Percentiles rank a stretch among this genome's conserved stretches.
Evolutionary conservation across 2,329 filamentous ascomycete genomes (phyloP).

Genomic region (Botryotinia narcissicola): DNA sequence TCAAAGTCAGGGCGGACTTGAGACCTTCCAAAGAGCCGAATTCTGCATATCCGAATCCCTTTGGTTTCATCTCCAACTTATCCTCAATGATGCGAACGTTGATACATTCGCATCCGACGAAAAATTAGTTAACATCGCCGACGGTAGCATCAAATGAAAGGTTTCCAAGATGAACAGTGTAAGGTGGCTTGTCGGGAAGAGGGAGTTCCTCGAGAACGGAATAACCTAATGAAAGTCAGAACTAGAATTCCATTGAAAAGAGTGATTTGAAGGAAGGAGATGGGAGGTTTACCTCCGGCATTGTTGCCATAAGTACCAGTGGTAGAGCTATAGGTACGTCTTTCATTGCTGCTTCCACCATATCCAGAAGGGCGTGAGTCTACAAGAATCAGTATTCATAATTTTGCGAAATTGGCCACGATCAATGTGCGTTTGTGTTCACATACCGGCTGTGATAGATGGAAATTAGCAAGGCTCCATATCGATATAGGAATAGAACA

Average conservation of each 20-base stretch:
- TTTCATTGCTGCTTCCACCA: slow-evolving; percentile 31
- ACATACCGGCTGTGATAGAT: slow-evolving; percentile 37
- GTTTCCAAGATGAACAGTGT: slow-evolving; percentile 93
- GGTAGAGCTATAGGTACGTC: slow-evolving; percentile 37
- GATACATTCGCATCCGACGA: slow-evolving; percentile 78
- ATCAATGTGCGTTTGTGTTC: slow-evolving; percentile 13
- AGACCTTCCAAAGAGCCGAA: slow-evolving; percentile 84
- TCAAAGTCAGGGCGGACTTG: slow-evolving; percentile 83
- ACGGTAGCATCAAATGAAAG: slow-evolving; percentile 90
- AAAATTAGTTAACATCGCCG: slow-evolving; percentile 81
- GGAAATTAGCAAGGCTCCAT: slow-evolving; percentile 31
- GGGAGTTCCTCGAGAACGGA: slow-evolving; percentile 73
- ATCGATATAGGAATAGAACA: background rate
- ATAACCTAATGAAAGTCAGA: slow-evolving; percentile 47
- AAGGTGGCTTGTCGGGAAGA: slow-evolving; percentile 88
- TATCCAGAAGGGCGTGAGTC: slow-evolving; percentile 39
- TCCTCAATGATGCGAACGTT: slow-evolving; percentile 97
- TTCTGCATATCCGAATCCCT: slow-evolving; percentile 98
- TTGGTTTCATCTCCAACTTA: slow-evolving; percentile 87
- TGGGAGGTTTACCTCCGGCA: slow-evolving; percentile 33
- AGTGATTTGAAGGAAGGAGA: background rate
- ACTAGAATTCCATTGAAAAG: slow-evolving; percentile 20
- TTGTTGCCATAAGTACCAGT: slow-evolving; percentile 37
- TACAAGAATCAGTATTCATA: slow-evolving; percentile 27
- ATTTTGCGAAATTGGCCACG: slow-evolving; percentile 11